Evolutionary conservation across 768 basidiomycete genomes (phyloP).

Genomic region (Tricholoma furcatifolium): DNA sequence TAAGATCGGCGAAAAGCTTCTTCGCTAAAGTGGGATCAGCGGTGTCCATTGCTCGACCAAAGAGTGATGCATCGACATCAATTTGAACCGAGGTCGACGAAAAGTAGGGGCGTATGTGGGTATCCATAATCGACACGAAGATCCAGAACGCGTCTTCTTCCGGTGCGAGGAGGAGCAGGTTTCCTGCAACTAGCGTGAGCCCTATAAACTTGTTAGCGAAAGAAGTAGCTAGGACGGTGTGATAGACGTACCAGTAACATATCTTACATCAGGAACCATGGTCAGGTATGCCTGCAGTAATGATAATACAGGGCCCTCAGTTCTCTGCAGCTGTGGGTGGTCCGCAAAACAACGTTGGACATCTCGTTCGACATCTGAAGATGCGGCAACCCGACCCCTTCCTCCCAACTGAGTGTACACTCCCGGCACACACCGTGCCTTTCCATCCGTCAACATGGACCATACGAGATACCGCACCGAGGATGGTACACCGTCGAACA

Average conservation of each 20-base stretch:
- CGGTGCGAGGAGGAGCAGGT: conserved; percentile 70
- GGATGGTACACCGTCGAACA: conserved; percentile 79
- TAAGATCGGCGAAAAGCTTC: conserved; percentile 65
- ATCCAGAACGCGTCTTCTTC: conserved; percentile 94
- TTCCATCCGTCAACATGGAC: conserved; percentile 78
- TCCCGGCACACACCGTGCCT: conserved; percentile 64
- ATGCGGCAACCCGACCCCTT: conserved; percentile 49
- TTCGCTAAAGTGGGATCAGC: conserved; percentile 61
- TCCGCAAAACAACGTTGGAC: conserved; percentile 52
- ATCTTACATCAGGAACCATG: conserved; percentile 84
- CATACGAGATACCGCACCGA: conserved; percentile 85
- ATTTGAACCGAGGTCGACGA: conserved; percentile 57
- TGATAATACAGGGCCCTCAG: conserved; percentile 53
- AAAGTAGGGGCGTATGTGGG: conserved; percentile 78
- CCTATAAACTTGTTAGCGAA: conserved; percentile 36
- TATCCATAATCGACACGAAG: conserved; percentile 84
- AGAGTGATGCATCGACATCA: conserved; percentile 75
- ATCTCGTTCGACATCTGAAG: conserved; percentile 59
- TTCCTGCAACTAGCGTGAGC: conserved; percentile 67
- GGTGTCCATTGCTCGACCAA: conserved; percentile 65
- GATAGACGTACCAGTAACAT: conserved; percentile 50
- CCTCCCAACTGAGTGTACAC: conserved; percentile 65
- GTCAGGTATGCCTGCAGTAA: conserved; percentile 72
- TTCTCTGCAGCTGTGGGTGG: conserved; percentile 56
- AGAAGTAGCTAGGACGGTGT: neutral